Evolutionary conservation across 305 asterid genomes (phyloP), one percentile per base, ranked within the genome.

Genomic region (Fraxinus xanthoxyloides): DNA sequence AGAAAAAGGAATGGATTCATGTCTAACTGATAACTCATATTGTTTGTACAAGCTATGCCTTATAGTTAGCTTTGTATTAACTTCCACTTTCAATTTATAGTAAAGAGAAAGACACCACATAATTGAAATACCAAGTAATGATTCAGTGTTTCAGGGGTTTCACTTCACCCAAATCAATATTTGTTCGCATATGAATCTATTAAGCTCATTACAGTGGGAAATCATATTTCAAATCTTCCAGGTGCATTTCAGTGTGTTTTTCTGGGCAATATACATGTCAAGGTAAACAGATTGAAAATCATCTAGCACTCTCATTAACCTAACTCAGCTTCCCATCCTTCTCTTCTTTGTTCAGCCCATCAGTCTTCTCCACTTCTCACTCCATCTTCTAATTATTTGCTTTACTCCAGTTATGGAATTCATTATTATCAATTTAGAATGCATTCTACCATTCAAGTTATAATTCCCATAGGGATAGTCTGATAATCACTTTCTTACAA

Each of bases 111-210:
- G 26, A 56, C 65, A 6, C 26, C 28, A 6, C 3, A 1, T 59
- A 59, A 59, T 59, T 21, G 69, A 59, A 59, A 59, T 7, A 21
- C 15, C 69, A 21, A 59, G 69, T 59, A 7, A 59, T 21, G 69
- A 59, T 59, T 21, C 30, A 56, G 28, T 28, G 67, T 56, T n/a
- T 56, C 67, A 19, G 69, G 69, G 69, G 28, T 38, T 80, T 56
- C 78, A 81, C 82, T 69, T 61, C 63, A 35, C 84, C 78, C 21
- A 24, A 80, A 61, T 59, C 82, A 46, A 72, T 43, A 81, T 75
- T 63, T 59, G 75, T 48, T 61, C 38, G 8, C 69, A 17, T 38
- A 38, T 24, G 59, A 74, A 74, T 30, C 9, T 21, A 26, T 28
- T 80, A 21, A 86, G 48, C 10, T 2, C 23, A 43, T 75, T 54